Base-by-base conservation (phyloP, 2,329 filamentous ascomycete genomes). In the Xylariaceae sp. region DNA sequence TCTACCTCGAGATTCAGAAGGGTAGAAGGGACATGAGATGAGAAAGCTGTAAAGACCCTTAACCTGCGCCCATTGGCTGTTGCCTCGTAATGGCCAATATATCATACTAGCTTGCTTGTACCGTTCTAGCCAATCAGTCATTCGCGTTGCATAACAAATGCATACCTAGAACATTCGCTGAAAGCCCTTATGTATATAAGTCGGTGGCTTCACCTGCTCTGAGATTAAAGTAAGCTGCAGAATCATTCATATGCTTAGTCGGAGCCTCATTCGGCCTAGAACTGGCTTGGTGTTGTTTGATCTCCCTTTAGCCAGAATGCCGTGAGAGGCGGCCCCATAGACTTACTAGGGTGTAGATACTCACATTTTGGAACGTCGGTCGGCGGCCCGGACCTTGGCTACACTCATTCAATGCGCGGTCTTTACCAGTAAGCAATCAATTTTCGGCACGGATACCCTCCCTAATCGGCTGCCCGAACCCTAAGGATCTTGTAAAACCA, bases 301-400 rank as follows among this genome's bases (percentile, higher is more conserved):
- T 73, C 70, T 64, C 58, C 71, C 59, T 73, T 73, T 73, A 73
- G 70, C 71, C 72, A 73, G 67, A 72, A 70, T 70, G 43, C 57
- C 50, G 53, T 47, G 46, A 58, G 50, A 64, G 53, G 42, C 30
- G 45, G 59, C 55, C 54, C 59, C 54, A 58, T 59, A 41, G 58
- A 26, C 46, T 64, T 55, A 49, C 61, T 18, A 36, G 40, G 35
- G 47, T 53, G 10, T n/a, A 37, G 24, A 27, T 50, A 30, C 42
- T 48, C 64, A 57, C 57, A 56, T 60, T 69, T 65, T 68, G 70
- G 67, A 71, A 70, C 68, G 67, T 72, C 66, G 69, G 67, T 67
- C 64, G 62, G 61, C 71, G 71, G 71, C 62, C 70, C 72, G 71
- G 64, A 33, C 37, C 52, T 50, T 50, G 20, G 37, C 32, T 21